These are phyloP conservation scores for Colletotrichum ledebouriae DNA, from an alignment of 2,329 filamentous ascomycete genomes.

Conservation along the genomic window DNA sequence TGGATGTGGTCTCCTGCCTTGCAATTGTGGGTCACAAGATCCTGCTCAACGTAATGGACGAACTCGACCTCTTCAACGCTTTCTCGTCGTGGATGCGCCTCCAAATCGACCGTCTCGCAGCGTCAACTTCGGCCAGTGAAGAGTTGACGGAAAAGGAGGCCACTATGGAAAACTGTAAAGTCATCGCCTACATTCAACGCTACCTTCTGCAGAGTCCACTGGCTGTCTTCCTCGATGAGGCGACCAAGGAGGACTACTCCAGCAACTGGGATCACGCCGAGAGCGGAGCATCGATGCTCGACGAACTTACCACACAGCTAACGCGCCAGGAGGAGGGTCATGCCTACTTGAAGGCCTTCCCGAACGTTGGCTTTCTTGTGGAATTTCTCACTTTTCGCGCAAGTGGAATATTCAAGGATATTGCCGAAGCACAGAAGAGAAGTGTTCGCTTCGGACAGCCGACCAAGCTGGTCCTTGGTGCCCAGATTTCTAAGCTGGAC, in stretches of 20 bases:
- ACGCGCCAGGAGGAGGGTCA: constrained; percentile 61
- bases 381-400: constrained; percentile 70
- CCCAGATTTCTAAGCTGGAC: constrained; percentile 66
- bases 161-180: constrained; percentile 77
- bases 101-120: constrained; percentile 82
- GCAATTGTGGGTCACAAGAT: constrained; percentile 81
- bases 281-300: constrained; percentile 52
- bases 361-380: constrained; percentile 74
- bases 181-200: constrained; percentile 82
- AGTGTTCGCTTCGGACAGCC: constrained; percentile 76
- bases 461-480: constrained; percentile 59
- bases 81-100: constrained; percentile 89
- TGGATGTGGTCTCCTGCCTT: constrained; percentile 82
- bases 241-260: constrained; percentile 64
- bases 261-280: constrained; percentile 60
- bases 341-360: constrained; percentile 64
- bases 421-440: constrained; percentile 77
- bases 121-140: constrained; percentile 70
- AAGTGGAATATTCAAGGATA: constrained; percentile 72
- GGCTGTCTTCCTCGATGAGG: constrained; percentile 68
- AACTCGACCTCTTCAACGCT: constrained; percentile 80
- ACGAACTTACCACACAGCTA: constrained; percentile 59
- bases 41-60: constrained; percentile 78
- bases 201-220: constrained; percentile 77
- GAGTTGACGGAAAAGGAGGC: constrained; percentile 85